These are phyloP conservation scores for Diutina neorugosa DNA, from an alignment of 1,139 yeast genomes.

Conservation along the genomic window DNA sequence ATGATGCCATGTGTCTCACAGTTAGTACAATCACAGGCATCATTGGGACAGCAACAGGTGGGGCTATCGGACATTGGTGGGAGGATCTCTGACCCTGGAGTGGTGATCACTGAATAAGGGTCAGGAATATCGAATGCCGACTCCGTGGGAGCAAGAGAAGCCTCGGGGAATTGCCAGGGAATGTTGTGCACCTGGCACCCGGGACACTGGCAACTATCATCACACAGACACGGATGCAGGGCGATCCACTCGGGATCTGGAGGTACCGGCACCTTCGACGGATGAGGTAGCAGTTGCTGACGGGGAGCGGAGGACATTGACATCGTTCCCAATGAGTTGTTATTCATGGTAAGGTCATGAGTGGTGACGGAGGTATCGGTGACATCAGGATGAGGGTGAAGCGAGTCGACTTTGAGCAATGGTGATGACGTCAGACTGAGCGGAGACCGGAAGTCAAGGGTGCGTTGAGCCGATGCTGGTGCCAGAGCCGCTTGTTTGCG, in stretches of 20 bases:
- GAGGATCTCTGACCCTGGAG: not conserved
- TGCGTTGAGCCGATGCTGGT: not conserved
- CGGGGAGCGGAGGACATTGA: too few relatives aligned
- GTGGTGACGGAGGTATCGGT: not conserved
- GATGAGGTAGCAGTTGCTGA: too few relatives aligned
- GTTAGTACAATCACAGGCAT: constrained; percentile 37
- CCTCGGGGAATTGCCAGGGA: not conserved
- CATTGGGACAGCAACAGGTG: constrained; percentile 30
- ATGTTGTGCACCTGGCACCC: constrained; percentile 34
- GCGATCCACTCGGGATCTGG: too few relatives aligned
- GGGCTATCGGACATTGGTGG: not conserved
- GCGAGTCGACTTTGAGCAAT: not conserved
- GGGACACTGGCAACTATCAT: constrained; percentile 32
- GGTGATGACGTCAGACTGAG: too few relatives aligned
- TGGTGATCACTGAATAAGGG: not conserved
- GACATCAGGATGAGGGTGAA: too few relatives aligned
- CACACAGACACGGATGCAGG: constrained; percentile 33
- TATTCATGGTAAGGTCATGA: too few relatives aligned
- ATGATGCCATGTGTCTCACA: constrained; percentile 46
- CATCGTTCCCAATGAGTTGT: too few relatives aligned
- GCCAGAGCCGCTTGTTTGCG: constrained; percentile 13
- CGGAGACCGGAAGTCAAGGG: not conserved
- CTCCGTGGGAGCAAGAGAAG: not conserved
- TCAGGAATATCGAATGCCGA: not conserved
- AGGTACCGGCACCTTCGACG: too few relatives aligned